These are phyloP conservation scores for Plasmodium relictum DNA, from an alignment of 169 alveolate genomes.

Conservation along the genomic window DNA sequence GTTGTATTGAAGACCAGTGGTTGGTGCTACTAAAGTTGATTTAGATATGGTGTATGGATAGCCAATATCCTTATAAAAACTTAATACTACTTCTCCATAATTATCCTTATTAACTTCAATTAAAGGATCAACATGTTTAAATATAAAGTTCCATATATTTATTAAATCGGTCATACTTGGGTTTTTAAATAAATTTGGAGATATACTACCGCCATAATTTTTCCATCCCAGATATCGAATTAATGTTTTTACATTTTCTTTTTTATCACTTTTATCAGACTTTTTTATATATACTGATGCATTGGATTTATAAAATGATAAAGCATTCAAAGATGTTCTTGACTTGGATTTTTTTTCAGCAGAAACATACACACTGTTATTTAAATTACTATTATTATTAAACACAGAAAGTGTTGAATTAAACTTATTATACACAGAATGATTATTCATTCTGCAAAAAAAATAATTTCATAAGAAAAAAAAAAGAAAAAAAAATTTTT, in stretches of 20 bases:
- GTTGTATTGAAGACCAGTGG: conserved; percentile 87
- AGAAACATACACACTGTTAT: conserved; percentile 60
- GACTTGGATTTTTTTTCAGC: conserved; percentile 70
- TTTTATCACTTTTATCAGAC: conserved; percentile 70
- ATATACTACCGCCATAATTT: conserved; percentile 68
- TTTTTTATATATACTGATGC: conserved; percentile 75
- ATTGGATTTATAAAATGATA: conserved; percentile 67
- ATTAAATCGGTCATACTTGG: conserved; percentile 77
- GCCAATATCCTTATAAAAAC: conserved; percentile 83
- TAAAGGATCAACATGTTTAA: conserved; percentile 75
- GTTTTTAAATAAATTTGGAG: conserved; percentile 74
- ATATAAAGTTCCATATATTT: conserved; percentile 77
- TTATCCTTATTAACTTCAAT: conserved; percentile 76
- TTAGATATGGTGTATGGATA: conserved; percentile 86
- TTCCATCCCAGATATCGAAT: conserved; percentile 78
- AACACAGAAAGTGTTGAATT: conserved; percentile 69
- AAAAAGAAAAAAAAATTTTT: not conserved
- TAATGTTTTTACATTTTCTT: conserved; percentile 74
- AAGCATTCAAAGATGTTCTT: conserved; percentile 52
- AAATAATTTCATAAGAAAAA: not conserved
- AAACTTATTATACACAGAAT: conserved; percentile 74
- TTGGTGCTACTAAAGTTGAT: conserved; percentile 88
- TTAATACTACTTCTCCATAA: conserved; percentile 77
- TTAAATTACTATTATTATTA: conserved; percentile 37
- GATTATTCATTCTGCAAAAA: conserved; percentile 60